Base-by-base conservation (phyloP, 176 grass and related monocot genomes). In the Eremochloa ophiuroides region DNA sequence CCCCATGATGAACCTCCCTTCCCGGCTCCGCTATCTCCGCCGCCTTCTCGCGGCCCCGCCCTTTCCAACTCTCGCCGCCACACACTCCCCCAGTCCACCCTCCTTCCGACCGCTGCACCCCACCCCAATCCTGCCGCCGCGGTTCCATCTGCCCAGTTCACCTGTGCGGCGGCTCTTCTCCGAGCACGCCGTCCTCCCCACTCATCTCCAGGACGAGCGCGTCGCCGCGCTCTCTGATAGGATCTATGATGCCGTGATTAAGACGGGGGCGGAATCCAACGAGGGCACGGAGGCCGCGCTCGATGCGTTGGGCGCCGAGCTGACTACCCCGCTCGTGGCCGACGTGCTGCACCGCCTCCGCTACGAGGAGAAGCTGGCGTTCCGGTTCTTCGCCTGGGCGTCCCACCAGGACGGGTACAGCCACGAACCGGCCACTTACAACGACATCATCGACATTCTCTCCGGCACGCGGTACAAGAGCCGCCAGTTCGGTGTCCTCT, bases 281-380 rank as follows among this genome's bases (percentile, higher is more conserved):
- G 82, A 85, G 34, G 81, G 63, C 80, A 84, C 76, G 17, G 76
- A 64, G 63, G 51, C 80, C 28, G 73, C 79, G 13, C 85, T 84
- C 46, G 76, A 88, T 30, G 42, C 70, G 70, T 22, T 98, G 71
- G 79, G 58, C n/a, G 73, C 89, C 31, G 62, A 76, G 64, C 76
- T 93, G 51, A 93, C 84, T 43, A 95, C 90, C 66, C 84, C 86
- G 81, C 59, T 91, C 43, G 93, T 95, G 10, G 53, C 86, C 30
- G 93, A 93, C 59, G 70, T 95, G 20, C 81, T 98, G 59, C 92
- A 91, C 40, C 86, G 91, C 46, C 72, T 95, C 47, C 82, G 88
- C 15, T 98, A 98, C 59, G 93, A 98, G 71, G 96, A 98, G 85
- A 95, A 91, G 84, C 82, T 95, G 66, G 88, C 93, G 18, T 95